Percentiles rank a stretch among this genome's conserved stretches.
phyloP scores from a whole-genome alignment of 441 rosid genomes.

The Populus tomentosa region DNA sequence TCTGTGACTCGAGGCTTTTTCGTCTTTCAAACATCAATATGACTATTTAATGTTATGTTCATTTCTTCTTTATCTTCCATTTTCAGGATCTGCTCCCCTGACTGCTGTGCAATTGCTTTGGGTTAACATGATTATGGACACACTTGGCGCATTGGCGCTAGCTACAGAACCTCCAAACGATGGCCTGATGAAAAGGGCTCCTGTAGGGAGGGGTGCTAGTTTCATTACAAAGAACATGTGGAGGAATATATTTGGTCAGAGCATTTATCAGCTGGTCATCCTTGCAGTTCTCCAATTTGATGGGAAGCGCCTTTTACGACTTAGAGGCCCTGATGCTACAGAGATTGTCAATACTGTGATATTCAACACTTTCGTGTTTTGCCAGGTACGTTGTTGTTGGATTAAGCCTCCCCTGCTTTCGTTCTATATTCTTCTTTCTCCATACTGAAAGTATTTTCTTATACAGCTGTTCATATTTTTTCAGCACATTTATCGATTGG shows the following conservation, averaged over 20 bases:
- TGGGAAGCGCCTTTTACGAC: slow-evolving; percentile 42
- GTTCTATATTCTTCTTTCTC: not conserved
- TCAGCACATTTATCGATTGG: not conserved
- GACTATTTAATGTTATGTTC: not conserved
- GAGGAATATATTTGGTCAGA: slow-evolving; percentile 46
- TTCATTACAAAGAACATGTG: slow-evolving; percentile 50
- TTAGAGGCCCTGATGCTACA: slow-evolving; percentile 28
- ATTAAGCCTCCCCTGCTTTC: not conserved
- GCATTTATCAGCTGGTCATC: slow-evolving; percentile 34
- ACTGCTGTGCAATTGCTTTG: slow-evolving; percentile 19
- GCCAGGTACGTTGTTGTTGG: slow-evolving; percentile 35
- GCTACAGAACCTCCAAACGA: slow-evolving; percentile 47
- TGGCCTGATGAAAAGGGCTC: slow-evolving; percentile 44
- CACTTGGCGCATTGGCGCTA: slow-evolving; percentile 52
- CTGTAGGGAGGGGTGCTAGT: slow-evolving; percentile 36
- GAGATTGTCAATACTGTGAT: slow-evolving; percentile 47
- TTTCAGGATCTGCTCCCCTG: slow-evolving; percentile 43
- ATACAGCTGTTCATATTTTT: no score
- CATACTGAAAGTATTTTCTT: no score
- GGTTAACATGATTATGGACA: slow-evolving; percentile 67
- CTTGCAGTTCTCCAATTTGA: slow-evolving; percentile 38
- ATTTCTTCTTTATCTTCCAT: slow-evolving; percentile 21
- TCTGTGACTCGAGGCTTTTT: not conserved
- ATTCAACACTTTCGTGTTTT: slow-evolving; percentile 52
- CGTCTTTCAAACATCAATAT: not conserved